Conservation (phyloP, 202 grass and related monocot genomes). For the Cymbopogon flexuosus region DNA sequence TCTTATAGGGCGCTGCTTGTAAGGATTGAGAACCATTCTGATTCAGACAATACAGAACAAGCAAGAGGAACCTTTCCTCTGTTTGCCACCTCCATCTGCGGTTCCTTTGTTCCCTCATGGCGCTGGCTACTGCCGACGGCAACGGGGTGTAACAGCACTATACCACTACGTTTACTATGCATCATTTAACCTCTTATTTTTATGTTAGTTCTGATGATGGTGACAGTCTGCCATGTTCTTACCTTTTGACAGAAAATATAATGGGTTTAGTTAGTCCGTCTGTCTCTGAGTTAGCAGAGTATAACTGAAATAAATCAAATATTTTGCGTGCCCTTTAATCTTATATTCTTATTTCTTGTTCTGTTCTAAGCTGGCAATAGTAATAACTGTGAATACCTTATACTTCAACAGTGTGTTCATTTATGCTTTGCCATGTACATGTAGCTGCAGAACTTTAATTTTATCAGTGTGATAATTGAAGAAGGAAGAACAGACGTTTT, state of each 20-base stretch:
- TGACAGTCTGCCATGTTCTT: not conserved
- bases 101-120: too few relatives aligned
- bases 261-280: not conserved
- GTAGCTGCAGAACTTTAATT: not conserved
- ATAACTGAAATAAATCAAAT: not conserved
- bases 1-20: too few relatives aligned
- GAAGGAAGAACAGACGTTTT: not conserved
- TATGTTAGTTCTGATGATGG: not conserved
- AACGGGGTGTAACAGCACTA: too few relatives aligned
- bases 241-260: not conserved
- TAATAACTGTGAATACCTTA: not conserved
- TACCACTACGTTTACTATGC: not conserved
- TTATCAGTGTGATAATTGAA: not conserved
- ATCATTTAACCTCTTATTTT: constrained; percentile 1
- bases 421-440: not conserved
- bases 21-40: too few relatives aligned
- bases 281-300: not conserved
- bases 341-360: not conserved
- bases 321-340: not conserved
- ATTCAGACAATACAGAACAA: too few relatives aligned
- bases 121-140: too few relatives aligned
- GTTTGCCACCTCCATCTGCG: too few relatives aligned
- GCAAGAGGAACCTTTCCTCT: too few relatives aligned
- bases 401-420: not conserved
- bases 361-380: not conserved